These are phyloP conservation scores for Trichoderma sp. DNA, from an alignment of 2,329 filamentous ascomycete genomes.

Conservation along the genomic window DNA sequence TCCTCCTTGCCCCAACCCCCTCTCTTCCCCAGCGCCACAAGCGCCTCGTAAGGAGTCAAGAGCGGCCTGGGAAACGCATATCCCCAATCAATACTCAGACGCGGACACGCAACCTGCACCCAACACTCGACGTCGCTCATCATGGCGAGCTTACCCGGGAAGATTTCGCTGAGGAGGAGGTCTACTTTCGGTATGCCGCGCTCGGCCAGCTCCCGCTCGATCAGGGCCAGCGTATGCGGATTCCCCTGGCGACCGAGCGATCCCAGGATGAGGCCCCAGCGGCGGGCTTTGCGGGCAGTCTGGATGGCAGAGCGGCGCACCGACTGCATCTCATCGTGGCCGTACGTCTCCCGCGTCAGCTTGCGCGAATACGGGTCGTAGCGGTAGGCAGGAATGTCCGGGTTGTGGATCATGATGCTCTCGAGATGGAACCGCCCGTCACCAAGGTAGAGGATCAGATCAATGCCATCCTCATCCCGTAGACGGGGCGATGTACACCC, in stretches of 20 bases:
- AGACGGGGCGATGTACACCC: conserved; percentile 91
- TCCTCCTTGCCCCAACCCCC: conserved; percentile 63
- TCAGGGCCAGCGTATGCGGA: conserved; percentile 82
- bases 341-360: conserved; percentile 86
- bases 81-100: conserved; percentile 97
- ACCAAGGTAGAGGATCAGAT: conserved; percentile 83
- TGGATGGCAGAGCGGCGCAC: conserved; percentile 74
- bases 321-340: conserved; percentile 84
- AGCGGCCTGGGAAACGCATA: conserved; percentile 90
- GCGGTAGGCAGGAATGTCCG: conserved; percentile 81
- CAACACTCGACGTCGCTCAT: conserved; percentile 95
- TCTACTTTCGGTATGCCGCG: conserved; percentile 79
- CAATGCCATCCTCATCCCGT: conserved; percentile 55
- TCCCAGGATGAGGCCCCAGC: conserved; percentile 94
- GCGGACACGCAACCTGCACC: conserved; percentile 97
- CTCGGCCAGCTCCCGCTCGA: conserved; percentile 71
- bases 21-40: conserved; percentile 78
- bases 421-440: conserved; percentile 95
- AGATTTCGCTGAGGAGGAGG: conserved; percentile 87
- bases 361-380: conserved; percentile 96
- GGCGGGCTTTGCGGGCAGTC: conserved; percentile 70
- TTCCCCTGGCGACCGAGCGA: conserved; percentile 93
- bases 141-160: conserved; percentile 88
- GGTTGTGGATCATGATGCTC: conserved; percentile 99
- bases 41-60: conserved; percentile 90